Evolutionary conservation across 2,329 filamentous ascomycete species (phyloP).

Genomic region (Fusarium kyushuense): DNA sequence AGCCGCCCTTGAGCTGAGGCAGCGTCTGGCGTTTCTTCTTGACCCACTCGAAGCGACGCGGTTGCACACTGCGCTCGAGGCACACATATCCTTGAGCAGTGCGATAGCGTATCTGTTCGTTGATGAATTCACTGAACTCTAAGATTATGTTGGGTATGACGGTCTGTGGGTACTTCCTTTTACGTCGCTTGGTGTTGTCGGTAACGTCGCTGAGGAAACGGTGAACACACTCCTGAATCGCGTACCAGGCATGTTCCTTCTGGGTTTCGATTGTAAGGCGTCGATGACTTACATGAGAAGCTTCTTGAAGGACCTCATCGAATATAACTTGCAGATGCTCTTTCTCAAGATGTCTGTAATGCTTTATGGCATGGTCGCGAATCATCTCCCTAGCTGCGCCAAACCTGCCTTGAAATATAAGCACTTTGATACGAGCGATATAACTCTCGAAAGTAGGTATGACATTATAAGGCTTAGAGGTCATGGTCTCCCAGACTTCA

Average conservation of each 20-base stretch:
- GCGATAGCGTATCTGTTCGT: conserved; percentile 49
- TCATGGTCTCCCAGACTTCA: conserved; percentile 71
- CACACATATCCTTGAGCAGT: conserved; percentile 50
- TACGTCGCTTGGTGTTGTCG: conserved; percentile 37
- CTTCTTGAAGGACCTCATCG: conserved; percentile 51
- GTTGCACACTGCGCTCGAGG: conserved; percentile 43
- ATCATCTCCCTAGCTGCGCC: conserved; percentile 54
- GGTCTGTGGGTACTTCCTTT: conserved; percentile 34
- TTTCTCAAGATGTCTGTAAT: conserved; percentile 48
- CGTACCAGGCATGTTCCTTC: conserved; percentile 52
- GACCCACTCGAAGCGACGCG: conserved; percentile 42
- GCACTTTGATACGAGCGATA: conserved; percentile 57
- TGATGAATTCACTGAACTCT: conserved; percentile 54
- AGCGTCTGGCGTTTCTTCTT: conserved; percentile 43
- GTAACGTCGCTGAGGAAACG: conserved; percentile 48
- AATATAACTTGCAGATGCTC: conserved; percentile 48
- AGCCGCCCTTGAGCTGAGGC: conserved; percentile 43
- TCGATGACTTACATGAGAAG: conserved; percentile 32
- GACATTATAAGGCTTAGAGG: conserved; percentile 66
- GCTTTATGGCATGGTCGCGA: conserved; percentile 56
- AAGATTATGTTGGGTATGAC: conserved; percentile 50
- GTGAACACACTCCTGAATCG: conserved; percentile 48
- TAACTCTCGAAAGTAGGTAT: conserved; percentile 69
- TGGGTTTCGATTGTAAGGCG: conserved; percentile 48
- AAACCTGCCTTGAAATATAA: conserved; percentile 50